Evolutionary conservation across 495 filamentous ascomycete species (phyloP), one percentile per base, ranked within the genome.

Genomic region (Echria macrotheca): DNA sequence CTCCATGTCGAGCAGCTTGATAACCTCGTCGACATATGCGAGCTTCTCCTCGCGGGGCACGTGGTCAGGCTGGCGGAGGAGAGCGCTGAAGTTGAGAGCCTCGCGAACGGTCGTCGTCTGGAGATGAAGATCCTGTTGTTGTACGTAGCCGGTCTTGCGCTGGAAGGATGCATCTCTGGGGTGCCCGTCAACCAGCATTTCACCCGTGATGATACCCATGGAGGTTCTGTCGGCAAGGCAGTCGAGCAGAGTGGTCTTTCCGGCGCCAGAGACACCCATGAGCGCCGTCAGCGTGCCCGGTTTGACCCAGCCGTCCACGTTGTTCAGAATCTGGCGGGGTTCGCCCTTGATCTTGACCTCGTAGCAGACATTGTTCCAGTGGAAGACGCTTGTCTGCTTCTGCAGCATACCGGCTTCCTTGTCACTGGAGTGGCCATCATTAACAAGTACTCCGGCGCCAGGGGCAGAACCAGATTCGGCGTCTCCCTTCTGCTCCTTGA

Each of bases 41-140:
- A 88, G 67, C 70, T 95, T 96, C 60, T 95, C 89, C 38, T 74
- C 63, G 14, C 75, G 75, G 4, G 85, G 68, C 8, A 81, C 74
- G 19, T 79, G 75, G 14, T 78, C 81, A 4, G 91, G 88, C 59
- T 96, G 91, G 38, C 91, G 85, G 12, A 95, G 79, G 28, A 90
- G 66, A 32, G 91, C 91, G 46, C 81, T 86, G 66, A 96, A 96
- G 35, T 77, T 73, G 11, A 96, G 73, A 23, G 89, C 88, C 62
- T 88, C 91, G 35, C 90, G 80, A 29, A 95, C 90, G 4, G 91
- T 97, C 1, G 83, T 81, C 0, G 89, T 94, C 28, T 84, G 74
- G 19, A 94, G 75, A 65, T 95, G 91, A 7, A 97, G 77, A 79
- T 97, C 91, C 67, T 95, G 89, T 64, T 97, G 91, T 58, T 97